Base-by-base conservation (phyloP, 805 yeast species). In the Wickerhamiella allomyrinae region DNA sequence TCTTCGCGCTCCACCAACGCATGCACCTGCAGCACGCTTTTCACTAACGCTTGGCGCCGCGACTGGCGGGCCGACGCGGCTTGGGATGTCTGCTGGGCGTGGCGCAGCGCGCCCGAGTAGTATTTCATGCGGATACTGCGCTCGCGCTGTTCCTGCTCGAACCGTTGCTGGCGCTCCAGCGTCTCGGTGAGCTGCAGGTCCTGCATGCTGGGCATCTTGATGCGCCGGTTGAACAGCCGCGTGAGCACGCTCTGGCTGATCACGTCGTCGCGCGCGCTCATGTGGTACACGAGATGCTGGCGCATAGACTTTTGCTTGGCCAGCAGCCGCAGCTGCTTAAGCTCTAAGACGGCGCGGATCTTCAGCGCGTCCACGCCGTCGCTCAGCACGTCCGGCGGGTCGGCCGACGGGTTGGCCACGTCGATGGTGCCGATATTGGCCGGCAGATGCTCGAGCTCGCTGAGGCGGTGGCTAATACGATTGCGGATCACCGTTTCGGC, bases 251-350 rank as follows among this genome's bases (percentile, higher is more conserved):
- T 53, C 34, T 49, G 50, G 20, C 59, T 51, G 7, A 53, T 36
- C 14, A 40, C 38, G 37, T 85, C 66, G 33, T 85, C 62, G 2
- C 84, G 70, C 51, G 83, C 85, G 69, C 87, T 85, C 33, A 77
- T 62, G 49, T 77, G 77, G 25, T 80, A 75, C 24, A 86, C 63
- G 1, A 89, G 59, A 46, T 79, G 81, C 11, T 95, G 95, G 46
- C 94, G 72, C 42, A 87, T 60, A n/a, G 86, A 80, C 53, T 81
- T 82, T 56, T 91, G 98, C 39, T 74, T 67, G 1, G 94, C 83
- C 29, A 87, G 63, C 41, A 86, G 61, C 49, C 83, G 75, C 49
- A 89, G 66, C 17, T 81, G 70, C 53, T 76, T 74, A 47, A 71
- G 74, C 52, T 81, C 87, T 34, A 72, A 59, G 34, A 68, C 43